Base-by-base conservation (phyloP, 2,329 filamentous ascomycete species). In the Gnomoniopsis smithogilvyi region DNA sequence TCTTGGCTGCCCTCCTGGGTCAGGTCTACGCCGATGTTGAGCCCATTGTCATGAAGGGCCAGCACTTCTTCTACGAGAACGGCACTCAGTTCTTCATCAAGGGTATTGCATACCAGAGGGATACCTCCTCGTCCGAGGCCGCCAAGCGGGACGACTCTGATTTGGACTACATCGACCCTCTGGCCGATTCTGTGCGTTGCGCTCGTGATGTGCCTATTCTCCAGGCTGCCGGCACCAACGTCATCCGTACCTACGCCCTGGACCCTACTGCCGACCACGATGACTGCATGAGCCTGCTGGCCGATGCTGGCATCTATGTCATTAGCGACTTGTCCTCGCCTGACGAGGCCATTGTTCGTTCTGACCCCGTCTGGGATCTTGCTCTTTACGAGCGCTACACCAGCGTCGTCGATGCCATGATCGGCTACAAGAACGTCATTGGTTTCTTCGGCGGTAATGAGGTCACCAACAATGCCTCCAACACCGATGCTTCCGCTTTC, bases 401-500 rank as follows among this genome's bases (percentile, higher is more conserved):
- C 59, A 77, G 78, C 34, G 95, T 99, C 62, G 79, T 99, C 61
- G 93, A 98, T 71, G 81, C 84, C 63, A 80, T 99, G 69, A 80
- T 83, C 67, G 81, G 90, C 72, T 98, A 96, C 82, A 83, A 85
- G 75, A 99, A 99, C 78, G 88, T 91, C 54, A 87, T 99, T 64
- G 95, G 95, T 69, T 99, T 98, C 88, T 98, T 99, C 74, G 94
- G 93, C 67, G 95, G 95, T 73, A 99, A 99, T 78, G 95, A 99
- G 79, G 95, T 99, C 63, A 89, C 92, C 68, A 96, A 97, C 81
- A 84, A 87, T 69, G 81, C 82, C 67, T 93, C 88, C 83, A 97
- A 96, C 84, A 98, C 94, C 53, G 78, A 84, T 62, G 91, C 94
- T 53, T 95, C 91, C 63, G 92, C 94, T 66, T 99, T 90, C 74